These are phyloP conservation scores for Eucalyptus coolabah DNA, from an alignment of 345 rosid genomes.

Conservation along the genomic window DNA sequence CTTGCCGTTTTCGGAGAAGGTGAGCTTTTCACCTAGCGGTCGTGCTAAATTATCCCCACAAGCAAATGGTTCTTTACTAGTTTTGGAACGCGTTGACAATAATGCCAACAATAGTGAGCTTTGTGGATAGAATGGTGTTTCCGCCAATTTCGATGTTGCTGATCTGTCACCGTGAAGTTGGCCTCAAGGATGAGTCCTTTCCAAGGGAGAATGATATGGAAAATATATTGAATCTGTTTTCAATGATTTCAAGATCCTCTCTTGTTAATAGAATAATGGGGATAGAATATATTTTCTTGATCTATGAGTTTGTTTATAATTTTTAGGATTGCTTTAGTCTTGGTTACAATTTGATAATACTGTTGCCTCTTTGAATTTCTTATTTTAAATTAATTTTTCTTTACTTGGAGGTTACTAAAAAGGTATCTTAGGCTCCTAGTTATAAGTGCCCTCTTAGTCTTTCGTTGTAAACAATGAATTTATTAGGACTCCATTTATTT, in stretches of 20 bases:
- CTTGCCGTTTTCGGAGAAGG: not conserved
- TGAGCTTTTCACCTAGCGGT: not conserved
- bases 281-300: not conserved
- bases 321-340: not conserved
- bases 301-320: rapidly evolving
- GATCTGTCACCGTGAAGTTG: not conserved
- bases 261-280: too few species aligned
- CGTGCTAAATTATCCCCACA: too few species aligned
- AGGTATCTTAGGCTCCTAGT: not conserved
- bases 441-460: not conserved
- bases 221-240: too few species aligned
- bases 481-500: not conserved
- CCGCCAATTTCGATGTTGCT: not conserved
- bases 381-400: not conserved
- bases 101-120: not conserved
- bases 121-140: not conserved
- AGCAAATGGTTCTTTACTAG: too few species aligned
- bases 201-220: too few species aligned
- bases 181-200: not conserved
- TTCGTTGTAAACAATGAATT: rapidly evolving
- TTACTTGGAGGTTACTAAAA: not conserved
- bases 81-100: not conserved
- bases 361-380: not conserved
- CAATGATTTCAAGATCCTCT: too few species aligned
- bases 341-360: not conserved